Conservation (phyloP, 2,329 filamentous ascomycete genomes). For the Pyricularia pennisetigena region DNA sequence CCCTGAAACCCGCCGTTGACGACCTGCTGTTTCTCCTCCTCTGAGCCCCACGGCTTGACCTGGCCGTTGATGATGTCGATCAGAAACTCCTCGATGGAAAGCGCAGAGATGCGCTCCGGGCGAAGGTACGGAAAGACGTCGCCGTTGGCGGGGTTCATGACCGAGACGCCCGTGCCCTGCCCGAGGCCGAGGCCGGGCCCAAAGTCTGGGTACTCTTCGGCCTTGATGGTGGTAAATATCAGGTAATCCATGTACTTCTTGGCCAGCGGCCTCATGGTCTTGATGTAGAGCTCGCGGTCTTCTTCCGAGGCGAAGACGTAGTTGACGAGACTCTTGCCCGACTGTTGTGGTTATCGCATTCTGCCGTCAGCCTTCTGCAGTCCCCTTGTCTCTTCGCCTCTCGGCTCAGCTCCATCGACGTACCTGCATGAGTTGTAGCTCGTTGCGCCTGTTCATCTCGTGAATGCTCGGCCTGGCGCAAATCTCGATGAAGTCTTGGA, state of each 20-base stretch:
- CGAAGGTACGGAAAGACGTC: slow-evolving; percentile 29
- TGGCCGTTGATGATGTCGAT: slow-evolving; percentile 32
- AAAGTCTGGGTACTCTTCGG: slow-evolving; percentile 32
- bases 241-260: slow-evolving; percentile 36
- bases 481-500: slow-evolving; percentile 26
- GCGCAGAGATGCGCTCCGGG: slow-evolving; percentile 18
- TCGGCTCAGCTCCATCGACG: slow-evolving; percentile 11
- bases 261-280: slow-evolving; percentile 27
- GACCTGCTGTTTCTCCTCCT: not conserved
- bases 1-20: not conserved
- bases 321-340: slow-evolving; percentile 19
- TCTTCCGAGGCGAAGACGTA: slow-evolving; percentile 20
- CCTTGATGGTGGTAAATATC: slow-evolving; percentile 36
- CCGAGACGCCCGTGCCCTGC: slow-evolving; percentile 23
- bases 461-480: slow-evolving; percentile 30
- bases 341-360: slow-evolving; percentile 10
- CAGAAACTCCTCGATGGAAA: slow-evolving; percentile 30
- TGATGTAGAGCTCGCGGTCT: slow-evolving; percentile 24
- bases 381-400: not conserved
- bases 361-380: slow-evolving; percentile 20
- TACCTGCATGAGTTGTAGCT: slow-evolving; percentile 29
- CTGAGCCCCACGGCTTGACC: slow-evolving; percentile 24
- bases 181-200: slow-evolving; percentile 20
- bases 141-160: slow-evolving; percentile 34
- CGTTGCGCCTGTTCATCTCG: slow-evolving; percentile 33